Evolutionary conservation across 2,329 filamentous ascomycete genomes (phyloP).

Genomic region (Aspergillus terreus): DNA sequence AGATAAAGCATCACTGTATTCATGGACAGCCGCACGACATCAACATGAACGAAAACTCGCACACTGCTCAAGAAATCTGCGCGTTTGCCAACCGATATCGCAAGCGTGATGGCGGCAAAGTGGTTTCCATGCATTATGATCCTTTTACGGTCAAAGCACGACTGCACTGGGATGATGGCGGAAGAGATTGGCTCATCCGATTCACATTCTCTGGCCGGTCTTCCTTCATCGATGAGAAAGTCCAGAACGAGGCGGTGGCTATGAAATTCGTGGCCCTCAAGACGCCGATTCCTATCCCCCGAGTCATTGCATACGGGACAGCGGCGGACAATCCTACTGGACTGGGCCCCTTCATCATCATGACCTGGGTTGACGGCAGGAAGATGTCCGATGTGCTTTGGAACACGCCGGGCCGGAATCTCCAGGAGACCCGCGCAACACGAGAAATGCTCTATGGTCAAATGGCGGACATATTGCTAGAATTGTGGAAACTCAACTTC

Average conservation of each 20-base stretch:
- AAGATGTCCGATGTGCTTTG: constrained; percentile 6
- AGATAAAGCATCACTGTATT: too few relatives aligned
- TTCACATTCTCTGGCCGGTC: constrained; percentile 11
- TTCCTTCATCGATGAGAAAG: constrained; percentile 13
- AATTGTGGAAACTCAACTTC: constrained; percentile 1
- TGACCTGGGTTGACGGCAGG: constrained; percentile 7
- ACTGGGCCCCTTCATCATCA: constrained; percentile 13
- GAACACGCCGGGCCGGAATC: not conserved
- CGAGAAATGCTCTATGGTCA: constrained; percentile 2
- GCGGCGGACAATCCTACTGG: constrained; percentile 3
- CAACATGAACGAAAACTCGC: too few relatives aligned
- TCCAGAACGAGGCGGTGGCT: constrained; percentile 1
- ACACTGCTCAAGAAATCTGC: constrained; percentile 5
- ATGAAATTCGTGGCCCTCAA: constrained; percentile 6
- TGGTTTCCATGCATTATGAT: constrained; percentile 9
- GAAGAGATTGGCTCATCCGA: constrained; percentile 11
- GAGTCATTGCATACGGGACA: constrained; percentile 1
- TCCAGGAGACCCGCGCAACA: not conserved
- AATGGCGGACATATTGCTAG: constrained; percentile 6
- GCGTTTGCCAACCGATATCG: constrained; percentile 7
- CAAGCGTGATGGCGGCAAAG: constrained; percentile 6
- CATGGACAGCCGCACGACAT: too few relatives aligned
- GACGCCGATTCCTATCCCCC: constrained; percentile 8
- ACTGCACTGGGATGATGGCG: constrained; percentile 11
- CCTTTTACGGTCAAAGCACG: constrained; percentile 11